These are phyloP conservation scores for Botryotinia convoluta DNA, from an alignment of 2,329 filamentous ascomycete genomes.

Conservation along the genomic window DNA sequence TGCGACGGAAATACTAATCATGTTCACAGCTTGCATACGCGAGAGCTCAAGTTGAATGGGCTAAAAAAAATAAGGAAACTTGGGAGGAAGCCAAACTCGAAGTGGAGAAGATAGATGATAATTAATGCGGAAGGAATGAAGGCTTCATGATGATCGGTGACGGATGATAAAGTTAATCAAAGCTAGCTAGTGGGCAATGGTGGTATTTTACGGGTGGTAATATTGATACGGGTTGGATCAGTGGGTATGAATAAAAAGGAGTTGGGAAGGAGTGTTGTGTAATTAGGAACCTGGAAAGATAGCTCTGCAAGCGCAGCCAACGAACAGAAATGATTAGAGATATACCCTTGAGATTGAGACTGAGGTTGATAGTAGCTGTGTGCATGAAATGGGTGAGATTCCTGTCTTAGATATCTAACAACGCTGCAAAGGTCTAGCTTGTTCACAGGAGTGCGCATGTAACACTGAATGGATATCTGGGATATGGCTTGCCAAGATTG, in stretches of 20 bases:
- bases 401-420: background rate
- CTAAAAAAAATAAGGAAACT: conserved; percentile 67
- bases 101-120: conserved; percentile 62
- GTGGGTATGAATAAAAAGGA: conserved; percentile 8
- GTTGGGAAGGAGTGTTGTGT: conserved; percentile 3
- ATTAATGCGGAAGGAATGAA: conserved; percentile 28
- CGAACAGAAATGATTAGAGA: conserved; percentile 10
- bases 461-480: background rate
- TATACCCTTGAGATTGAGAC: conserved; percentile 9
- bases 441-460: background rate
- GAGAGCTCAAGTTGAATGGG: conserved; percentile 71
- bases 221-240: conserved; percentile 17
- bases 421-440: background rate
- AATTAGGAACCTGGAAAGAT: background rate
- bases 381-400: background rate
- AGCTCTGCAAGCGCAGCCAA: conserved; percentile 9
- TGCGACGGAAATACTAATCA: conserved; percentile 12
- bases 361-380: no score
- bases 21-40: conserved; percentile 63
- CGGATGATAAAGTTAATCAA: background rate
- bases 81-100: conserved; percentile 72
- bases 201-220: conserved; percentile 24
- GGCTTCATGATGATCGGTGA: background rate
- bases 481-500: background rate
- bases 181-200: background rate